Conservation (phyloP, 2,329 filamentous ascomycete species). For the Ophiostoma montium region DNA sequence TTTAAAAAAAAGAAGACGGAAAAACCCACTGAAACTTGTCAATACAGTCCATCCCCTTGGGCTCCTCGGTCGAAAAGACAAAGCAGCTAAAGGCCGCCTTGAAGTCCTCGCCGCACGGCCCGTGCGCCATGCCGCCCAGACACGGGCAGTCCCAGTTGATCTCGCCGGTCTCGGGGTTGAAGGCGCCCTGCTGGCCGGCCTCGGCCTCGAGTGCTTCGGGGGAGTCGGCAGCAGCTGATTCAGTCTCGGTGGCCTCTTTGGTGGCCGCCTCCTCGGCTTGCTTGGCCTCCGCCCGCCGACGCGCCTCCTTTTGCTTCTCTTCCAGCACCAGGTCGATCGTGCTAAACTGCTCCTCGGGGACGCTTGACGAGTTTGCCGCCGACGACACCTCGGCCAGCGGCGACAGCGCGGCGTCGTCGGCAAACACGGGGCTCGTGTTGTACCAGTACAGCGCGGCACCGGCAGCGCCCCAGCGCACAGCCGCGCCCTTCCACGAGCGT, state of each 20-base stretch:
- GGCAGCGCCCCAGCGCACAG: slow-evolving; percentile 61
- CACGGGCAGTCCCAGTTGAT: slow-evolving; percentile 99
- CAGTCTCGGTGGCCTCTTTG: not conserved
- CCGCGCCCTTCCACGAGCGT: slow-evolving; percentile 69
- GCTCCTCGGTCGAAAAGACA: slow-evolving; percentile 85
- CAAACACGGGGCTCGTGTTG: slow-evolving; percentile 77
- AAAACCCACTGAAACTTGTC: slow-evolving; percentile 82
- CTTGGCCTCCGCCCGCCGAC: slow-evolving; percentile 21
- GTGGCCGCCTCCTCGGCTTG: slow-evolving; percentile 15
- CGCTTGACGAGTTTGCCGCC: not conserved
- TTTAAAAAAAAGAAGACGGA: not conserved
- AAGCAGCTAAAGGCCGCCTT: slow-evolving; percentile 95
- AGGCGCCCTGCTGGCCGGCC: slow-evolving; percentile 75
- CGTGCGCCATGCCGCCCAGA: slow-evolving; percentile 90
- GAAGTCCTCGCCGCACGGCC: slow-evolving; percentile 92
- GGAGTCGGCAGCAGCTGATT: slow-evolving; percentile 17
- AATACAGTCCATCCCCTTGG: slow-evolving; percentile 95
- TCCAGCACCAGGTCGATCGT: slow-evolving; percentile 56
- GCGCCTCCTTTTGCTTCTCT: slow-evolving; percentile 36
- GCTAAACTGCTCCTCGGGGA: slow-evolving; percentile 34
- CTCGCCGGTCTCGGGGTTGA: slow-evolving; percentile 96
- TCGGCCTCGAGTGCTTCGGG: slow-evolving; percentile 57
- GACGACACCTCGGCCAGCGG: slow-evolving; percentile 26
- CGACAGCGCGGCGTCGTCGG: slow-evolving; percentile 54
- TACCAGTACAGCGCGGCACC: slow-evolving; percentile 79